Percentiles rank a stretch among this genome's conserved stretches.
These are phyloP conservation scores for Heterobasidion occidentale DNA, from an alignment of 1,284 basidiomycete species.

Conservation along the genomic window DNA sequence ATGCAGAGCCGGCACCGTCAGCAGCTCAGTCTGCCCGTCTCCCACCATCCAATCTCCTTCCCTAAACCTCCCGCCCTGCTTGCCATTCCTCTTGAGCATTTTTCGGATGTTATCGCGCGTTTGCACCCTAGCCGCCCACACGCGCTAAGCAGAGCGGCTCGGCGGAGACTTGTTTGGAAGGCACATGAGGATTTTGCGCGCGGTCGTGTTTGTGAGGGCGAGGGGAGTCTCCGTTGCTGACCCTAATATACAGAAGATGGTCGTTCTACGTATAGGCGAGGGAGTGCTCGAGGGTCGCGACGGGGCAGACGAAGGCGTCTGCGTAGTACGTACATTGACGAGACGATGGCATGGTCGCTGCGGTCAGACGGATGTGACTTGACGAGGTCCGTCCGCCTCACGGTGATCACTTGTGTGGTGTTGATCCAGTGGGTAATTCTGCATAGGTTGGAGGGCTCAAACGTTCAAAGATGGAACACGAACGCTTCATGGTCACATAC, in stretches of 20 bases:
- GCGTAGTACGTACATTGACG: conserved; percentile 34
- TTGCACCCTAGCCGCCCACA: conserved; percentile 29
- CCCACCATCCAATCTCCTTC: conserved; percentile 29
- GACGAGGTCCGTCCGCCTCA: background rate
- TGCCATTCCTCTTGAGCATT: conserved; percentile 14
- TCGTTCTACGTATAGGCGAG: conserved; percentile 9
- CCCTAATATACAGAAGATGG: too few relatives aligned
- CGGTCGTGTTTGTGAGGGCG: conserved; percentile 22
- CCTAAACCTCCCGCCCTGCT: conserved; percentile 16
- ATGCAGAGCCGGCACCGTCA: background rate
- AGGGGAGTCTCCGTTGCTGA: too few relatives aligned
- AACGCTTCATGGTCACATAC: background rate
- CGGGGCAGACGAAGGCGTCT: conserved; percentile 30
- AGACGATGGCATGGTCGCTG: conserved; percentile 27
- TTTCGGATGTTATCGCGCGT: conserved; percentile 15
- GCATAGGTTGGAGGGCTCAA: background rate
- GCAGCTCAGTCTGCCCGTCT: conserved; percentile 22
- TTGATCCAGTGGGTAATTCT: background rate
- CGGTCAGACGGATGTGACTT: background rate
- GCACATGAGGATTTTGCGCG: conserved; percentile 28
- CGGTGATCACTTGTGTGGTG: background rate
- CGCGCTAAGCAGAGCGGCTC: conserved; percentile 29
- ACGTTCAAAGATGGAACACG: background rate
- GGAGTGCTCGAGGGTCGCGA: conserved; percentile 35
- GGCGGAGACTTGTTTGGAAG: conserved; percentile 27